Evolutionary conservation across 345 rosid genomes (phyloP).

Genomic region (Eucalyptus pumila): DNA sequence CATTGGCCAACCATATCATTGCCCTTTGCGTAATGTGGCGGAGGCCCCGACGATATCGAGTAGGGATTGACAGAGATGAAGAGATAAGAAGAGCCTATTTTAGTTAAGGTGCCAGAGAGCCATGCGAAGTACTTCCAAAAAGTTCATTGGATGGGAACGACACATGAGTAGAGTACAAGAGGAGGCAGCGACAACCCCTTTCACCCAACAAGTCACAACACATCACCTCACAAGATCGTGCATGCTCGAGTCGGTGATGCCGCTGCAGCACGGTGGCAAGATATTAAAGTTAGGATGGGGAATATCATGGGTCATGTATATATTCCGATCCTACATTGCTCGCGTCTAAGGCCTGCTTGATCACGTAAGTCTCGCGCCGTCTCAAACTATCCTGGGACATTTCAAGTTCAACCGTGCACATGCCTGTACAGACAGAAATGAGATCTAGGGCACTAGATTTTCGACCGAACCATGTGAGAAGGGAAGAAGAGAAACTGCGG

Average conservation of each 20-base stretch:
- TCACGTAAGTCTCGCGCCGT: not conserved
- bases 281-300: not conserved
- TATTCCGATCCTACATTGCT: not conserved
- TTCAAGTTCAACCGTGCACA: not conserved
- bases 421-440: not conserved
- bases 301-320: not conserved
- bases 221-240: not conserved
- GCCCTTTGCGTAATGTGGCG: not conserved
- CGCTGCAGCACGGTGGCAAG: no score
- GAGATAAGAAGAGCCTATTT: not conserved
- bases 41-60: not conserved
- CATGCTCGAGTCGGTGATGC: accelerated
- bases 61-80: not conserved
- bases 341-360: not conserved
- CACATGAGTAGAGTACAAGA: not conserved
- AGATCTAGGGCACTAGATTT: not conserved
- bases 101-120: not conserved
- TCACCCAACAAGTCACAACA: not conserved
- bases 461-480: not conserved
- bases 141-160: not conserved
- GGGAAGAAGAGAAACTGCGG: not conserved
- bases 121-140: not conserved
- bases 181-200: not conserved
- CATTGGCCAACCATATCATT: not conserved
- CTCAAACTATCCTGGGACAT: not conserved